Conservation (phyloP, 192 early-diverging fungal species). For the Coemansia sp. region DNA sequence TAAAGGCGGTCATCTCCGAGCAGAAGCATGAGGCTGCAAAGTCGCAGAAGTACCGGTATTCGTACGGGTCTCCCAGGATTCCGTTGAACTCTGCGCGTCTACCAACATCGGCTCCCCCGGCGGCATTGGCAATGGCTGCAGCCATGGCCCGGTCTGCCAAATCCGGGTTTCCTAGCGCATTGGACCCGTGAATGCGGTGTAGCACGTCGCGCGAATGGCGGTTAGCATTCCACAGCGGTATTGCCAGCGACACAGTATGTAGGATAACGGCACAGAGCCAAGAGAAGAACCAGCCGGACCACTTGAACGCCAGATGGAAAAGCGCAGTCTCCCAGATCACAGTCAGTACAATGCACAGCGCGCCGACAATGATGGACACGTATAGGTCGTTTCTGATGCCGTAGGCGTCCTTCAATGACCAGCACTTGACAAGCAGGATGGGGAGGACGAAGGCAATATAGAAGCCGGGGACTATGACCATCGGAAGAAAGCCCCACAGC, state of each 20-base stretch:
- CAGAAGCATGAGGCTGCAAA: slow-evolving; percentile 54
- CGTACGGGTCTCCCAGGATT: slow-evolving; percentile 38
- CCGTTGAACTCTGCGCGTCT: slow-evolving; percentile 40
- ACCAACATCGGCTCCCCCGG: slow-evolving; percentile 22
- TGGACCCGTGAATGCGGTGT: slow-evolving; percentile 39
- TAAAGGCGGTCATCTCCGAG: slow-evolving; percentile 49
- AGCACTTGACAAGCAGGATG: slow-evolving; percentile 27
- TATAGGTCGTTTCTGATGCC: slow-evolving; percentile 48
- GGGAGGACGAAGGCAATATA: slow-evolving; percentile 32
- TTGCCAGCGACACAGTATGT: slow-evolving; percentile 25
- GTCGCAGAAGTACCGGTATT: slow-evolving; percentile 50
- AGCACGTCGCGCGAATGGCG: slow-evolving; percentile 41
- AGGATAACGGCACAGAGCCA: slow-evolving; percentile 29
- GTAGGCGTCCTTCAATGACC: slow-evolving; percentile 42
- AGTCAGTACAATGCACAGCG: slow-evolving; percentile 16
- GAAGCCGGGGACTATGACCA: slow-evolving; percentile 3
- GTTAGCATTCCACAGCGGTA: slow-evolving; percentile 36
- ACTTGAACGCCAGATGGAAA: slow-evolving; percentile 10
- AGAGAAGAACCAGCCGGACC: slow-evolving; percentile 47
- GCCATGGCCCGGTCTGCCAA: slow-evolving; percentile 8
- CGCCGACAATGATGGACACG: slow-evolving; percentile 25
- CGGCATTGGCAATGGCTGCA: slow-evolving; percentile 27
- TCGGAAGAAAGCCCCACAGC: slow-evolving; percentile 39
- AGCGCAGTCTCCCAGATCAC: slow-evolving; percentile 37
- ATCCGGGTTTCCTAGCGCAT: slow-evolving; percentile 16